Conservation (phyloP, 305 asterid genomes). For the Plantago lanceolata region DNA sequence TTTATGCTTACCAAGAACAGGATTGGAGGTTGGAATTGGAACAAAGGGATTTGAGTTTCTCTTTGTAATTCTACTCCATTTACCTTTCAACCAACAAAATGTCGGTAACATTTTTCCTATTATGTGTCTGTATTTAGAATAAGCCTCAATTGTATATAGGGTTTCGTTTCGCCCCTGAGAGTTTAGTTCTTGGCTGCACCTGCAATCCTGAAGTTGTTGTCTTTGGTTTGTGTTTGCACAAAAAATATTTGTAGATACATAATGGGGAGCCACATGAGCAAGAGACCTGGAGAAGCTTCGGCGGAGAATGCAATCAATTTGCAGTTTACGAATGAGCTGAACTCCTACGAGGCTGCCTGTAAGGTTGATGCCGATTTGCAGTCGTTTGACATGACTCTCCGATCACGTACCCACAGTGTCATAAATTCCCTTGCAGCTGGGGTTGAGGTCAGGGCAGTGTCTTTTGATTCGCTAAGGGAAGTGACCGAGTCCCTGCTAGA, state of each 20-base stretch:
- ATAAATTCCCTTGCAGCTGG: slow-evolving; percentile 70
- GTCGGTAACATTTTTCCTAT: not conserved
- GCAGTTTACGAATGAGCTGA: slow-evolving; percentile 29
- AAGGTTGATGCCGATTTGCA: slow-evolving; percentile 54
- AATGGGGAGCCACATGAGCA: slow-evolving; percentile 47
- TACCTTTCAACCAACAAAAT: slow-evolving; percentile 12
- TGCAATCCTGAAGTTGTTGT: slow-evolving; percentile 12
- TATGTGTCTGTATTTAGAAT: too few relatives aligned
- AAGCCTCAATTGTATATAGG: too few relatives aligned
- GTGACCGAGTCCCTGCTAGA: slow-evolving; percentile 79
- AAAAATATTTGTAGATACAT: slow-evolving; percentile 24
- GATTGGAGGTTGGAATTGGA: not conserved
- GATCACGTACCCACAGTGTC: slow-evolving; percentile 50
- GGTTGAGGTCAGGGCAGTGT: slow-evolving; percentile 75
- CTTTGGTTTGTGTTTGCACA: slow-evolving; percentile 10
- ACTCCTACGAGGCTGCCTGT: slow-evolving; percentile 78
- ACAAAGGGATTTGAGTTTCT: not conserved
- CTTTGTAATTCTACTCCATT: not conserved
- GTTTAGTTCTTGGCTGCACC: not conserved
- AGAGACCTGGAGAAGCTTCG: slow-evolving; percentile 27
- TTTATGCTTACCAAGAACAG: not conserved
- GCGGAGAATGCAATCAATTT: slow-evolving; percentile 18
- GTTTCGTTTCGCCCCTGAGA: too few relatives aligned
- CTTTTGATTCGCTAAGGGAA: slow-evolving; percentile 76
- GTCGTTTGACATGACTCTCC: slow-evolving; percentile 62